These are phyloP conservation scores for Rhizoclosmatium globosum DNA, from an alignment of 192 early-diverging fungal species.

Conservation along the genomic window DNA sequence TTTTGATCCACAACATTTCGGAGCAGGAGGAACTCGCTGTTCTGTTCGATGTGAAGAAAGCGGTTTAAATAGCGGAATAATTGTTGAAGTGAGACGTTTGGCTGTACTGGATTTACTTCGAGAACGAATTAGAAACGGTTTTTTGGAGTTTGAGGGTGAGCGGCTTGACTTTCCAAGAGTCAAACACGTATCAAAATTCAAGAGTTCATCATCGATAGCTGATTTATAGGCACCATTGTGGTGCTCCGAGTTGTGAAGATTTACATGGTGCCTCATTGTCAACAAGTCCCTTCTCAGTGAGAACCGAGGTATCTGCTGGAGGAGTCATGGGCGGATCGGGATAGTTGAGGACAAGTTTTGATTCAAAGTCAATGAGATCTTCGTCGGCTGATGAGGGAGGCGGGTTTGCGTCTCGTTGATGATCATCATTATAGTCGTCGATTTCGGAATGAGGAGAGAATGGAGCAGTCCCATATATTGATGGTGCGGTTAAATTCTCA, in stretches of 20 bases:
- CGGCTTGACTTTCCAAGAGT: conserved; percentile 5
- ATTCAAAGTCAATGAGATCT: neutral
- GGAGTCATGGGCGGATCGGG: conserved; percentile 18
- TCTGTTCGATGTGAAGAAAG: neutral
- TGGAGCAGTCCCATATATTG: neutral
- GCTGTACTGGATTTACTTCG: neutral
- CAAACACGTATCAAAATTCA: neutral
- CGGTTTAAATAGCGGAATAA: too few relatives aligned
- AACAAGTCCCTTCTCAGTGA: neutral
- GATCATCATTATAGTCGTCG: too few relatives aligned
- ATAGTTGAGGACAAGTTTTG: conserved; percentile 19
- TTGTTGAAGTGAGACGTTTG: neutral
- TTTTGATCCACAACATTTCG: neutral
- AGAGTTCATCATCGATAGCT: neutral
- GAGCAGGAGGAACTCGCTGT: neutral
- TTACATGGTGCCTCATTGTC: neutral
- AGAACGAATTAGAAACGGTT: neutral
- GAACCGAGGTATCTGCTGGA: neutral
- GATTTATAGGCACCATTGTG: neutral
- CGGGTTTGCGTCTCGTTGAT: neutral
- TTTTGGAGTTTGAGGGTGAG: neutral
- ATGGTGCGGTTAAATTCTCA: neutral
- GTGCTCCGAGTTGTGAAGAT: neutral
- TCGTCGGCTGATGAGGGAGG: neutral
- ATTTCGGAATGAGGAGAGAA: conserved; percentile 9